Evolutionary conservation across 2,329 filamentous ascomycete species (phyloP).

Genomic region (Corynespora cassiicola): DNA sequence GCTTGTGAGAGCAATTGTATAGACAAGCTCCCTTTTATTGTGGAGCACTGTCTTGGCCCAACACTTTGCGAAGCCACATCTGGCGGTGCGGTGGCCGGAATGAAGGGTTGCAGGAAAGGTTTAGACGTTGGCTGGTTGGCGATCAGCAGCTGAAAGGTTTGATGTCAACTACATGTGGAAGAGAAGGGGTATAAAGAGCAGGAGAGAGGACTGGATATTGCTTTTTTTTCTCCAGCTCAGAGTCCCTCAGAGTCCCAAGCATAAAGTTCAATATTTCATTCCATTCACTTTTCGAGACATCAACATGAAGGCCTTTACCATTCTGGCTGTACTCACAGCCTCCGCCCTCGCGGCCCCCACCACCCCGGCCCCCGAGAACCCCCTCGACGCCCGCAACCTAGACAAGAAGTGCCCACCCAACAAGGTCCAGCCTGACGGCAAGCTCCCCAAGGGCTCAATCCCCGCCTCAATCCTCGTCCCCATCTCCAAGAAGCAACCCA

Average conservation of each 20-base stretch:
- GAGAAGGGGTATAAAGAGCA: too few relatives aligned
- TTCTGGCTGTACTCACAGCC: conserved; percentile 44
- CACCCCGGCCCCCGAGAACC: conserved; percentile 24
- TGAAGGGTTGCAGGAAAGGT: too few relatives aligned
- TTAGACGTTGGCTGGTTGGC: too few relatives aligned
- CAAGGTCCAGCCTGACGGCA: conserved; percentile 23
- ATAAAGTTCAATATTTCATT: neutral
- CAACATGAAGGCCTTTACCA: conserved; percentile 35
- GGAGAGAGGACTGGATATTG: conserved; percentile 12
- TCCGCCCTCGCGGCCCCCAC: conserved; percentile 43
- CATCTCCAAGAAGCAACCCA: conserved; percentile 26
- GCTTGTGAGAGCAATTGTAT: too few relatives aligned
- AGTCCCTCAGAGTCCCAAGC: neutral
- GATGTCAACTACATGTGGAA: too few relatives aligned
- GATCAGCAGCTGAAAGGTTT: too few relatives aligned
- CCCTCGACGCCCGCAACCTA: conserved; percentile 33
- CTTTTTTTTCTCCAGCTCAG: conserved; percentile 4
- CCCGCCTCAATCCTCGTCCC: conserved; percentile 25
- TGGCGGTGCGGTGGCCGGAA: too few relatives aligned
- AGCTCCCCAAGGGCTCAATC: conserved; percentile 26
- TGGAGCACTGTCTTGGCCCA: too few relatives aligned
- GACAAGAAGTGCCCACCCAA: conserved; percentile 26
- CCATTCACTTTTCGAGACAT: too few relatives aligned
- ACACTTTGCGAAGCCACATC: too few relatives aligned
- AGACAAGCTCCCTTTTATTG: too few relatives aligned